Evolutionary conservation across 345 rosid species (phyloP), one percentile per base, ranked within the genome.

Genomic region (Pistacia vera): DNA sequence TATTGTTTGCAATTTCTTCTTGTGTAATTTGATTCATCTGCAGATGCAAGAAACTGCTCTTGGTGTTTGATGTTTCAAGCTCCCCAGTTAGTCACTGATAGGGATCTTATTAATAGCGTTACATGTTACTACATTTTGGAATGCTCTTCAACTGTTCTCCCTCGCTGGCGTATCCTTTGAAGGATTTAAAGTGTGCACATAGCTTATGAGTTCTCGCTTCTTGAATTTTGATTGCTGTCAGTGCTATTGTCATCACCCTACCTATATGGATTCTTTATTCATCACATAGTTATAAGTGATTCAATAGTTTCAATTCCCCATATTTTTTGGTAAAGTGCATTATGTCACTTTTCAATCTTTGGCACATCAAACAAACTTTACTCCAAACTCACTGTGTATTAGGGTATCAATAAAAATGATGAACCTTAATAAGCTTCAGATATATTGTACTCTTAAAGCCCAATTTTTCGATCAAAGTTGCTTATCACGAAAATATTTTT

Each of bases 91-190:
- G 77, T 82, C 55, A 75, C 74, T 35, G 38, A 86, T 72, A 78
- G 77, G 58, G 67, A 72, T 69, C 81, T 78, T 73, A 80, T 83
- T 79, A 52, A 81, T 60, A 85, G 80, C 80, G 35, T 63, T 61
- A 77, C 70, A 83, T 90, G 68, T 86, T 90, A n/a, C 52, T 81
- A 86, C 75, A 85, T 78, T 82, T 61, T 78, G 44, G 88, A 85
- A 55, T 49, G 52, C 46, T 79, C 80, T 78, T 75, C 78, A 13
- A 71, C 85, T 17, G 87, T 87, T 79, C 85, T 92, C 73, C 95
- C 97, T 10, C 51, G 62, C 61, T 81, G 79, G 1, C 91, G 97
- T 94, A 94, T 91, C 97, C 95, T 88, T 84, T 64, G 5, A 22
- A 36, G n/a, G 62, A 28, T 73, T 62, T 63, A 36, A 54, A 20